Conservation (phyloP, 1,284 basidiomycete genomes). For the Sporisorium exsertum region DNA sequence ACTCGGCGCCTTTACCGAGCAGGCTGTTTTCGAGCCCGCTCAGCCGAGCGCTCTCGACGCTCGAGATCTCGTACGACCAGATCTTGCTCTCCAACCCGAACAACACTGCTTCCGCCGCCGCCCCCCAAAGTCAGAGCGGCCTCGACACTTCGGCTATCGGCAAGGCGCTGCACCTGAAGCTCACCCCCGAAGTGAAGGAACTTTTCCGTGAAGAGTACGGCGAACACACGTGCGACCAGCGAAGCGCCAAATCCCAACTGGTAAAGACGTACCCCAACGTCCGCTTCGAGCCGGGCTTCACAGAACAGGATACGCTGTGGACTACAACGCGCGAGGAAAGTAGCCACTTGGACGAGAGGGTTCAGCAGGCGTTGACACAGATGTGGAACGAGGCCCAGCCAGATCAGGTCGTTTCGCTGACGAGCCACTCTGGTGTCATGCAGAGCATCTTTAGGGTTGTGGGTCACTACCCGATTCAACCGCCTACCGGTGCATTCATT, state of each 20-base stretch:
- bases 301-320: slow-evolving; percentile 33
- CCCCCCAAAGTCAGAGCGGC: background rate
- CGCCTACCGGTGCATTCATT: slow-evolving; percentile 45
- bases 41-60: slow-evolving; percentile 35
- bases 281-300: slow-evolving; percentile 32
- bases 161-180: background rate
- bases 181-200: slow-evolving; percentile 20
- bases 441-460: slow-evolving; percentile 41
- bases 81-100: slow-evolving; percentile 32
- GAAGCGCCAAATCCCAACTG: slow-evolving; percentile 29
- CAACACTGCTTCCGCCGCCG: slow-evolving; percentile 1
- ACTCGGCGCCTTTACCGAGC: slow-evolving; percentile 38
- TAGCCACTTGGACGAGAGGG: slow-evolving; percentile 26
- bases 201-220: slow-evolving; percentile 51
- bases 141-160: background rate
- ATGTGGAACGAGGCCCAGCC: slow-evolving; percentile 33
- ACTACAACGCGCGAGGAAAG: slow-evolving; percentile 29
- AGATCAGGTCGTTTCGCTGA: slow-evolving; percentile 43
- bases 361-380: slow-evolving; percentile 33
- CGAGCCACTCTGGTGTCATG: slow-evolving; percentile 55
- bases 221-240: slow-evolving; percentile 54
- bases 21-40: slow-evolving; percentile 40
- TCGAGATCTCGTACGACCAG: slow-evolving; percentile 44
- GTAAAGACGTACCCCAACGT: slow-evolving; percentile 34
- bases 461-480: slow-evolving; percentile 40